A percentile compares a stretch with the other conserved stretches of the same genome.
Conservation (phyloP, 192 early-diverging fungal species). For the Phlyctochytrium bullatum region DNA sequence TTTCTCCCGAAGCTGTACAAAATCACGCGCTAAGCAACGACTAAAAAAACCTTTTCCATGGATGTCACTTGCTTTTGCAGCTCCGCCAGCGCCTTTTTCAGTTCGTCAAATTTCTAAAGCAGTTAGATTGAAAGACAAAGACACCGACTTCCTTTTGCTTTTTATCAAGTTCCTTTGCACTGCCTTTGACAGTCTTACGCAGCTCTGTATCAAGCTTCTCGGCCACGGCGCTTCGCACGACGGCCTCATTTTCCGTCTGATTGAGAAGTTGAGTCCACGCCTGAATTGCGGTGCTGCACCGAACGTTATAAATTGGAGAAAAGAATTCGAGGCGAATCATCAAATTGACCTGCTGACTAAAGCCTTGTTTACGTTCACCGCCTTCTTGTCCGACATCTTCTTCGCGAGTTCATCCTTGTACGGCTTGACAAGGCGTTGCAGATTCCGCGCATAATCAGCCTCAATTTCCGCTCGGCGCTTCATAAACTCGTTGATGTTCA, state of each 20-base stretch:
- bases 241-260: conserved; percentile 31
- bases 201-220: conserved; percentile 40
- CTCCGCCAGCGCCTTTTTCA: conserved; percentile 29
- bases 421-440: conserved; percentile 36
- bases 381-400: conserved; percentile 8
- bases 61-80: conserved; percentile 24
- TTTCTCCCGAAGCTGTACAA: conserved; percentile 22
- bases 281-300: conserved; percentile 20
- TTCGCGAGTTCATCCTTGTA: conserved; percentile 33
- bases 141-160: conserved; percentile 30
- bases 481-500: conserved; percentile 43
- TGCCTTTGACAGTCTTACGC: conserved; percentile 35
- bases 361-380: conserved; percentile 16
- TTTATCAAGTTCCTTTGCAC: conserved; percentile 36
- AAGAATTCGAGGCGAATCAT: neutral
- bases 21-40: neutral
- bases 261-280: conserved; percentile 37
- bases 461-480: conserved; percentile 41
- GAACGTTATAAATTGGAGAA: neutral
- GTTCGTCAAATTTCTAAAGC: conserved; percentile 40
- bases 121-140: neutral
- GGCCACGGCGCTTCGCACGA: conserved; percentile 18
- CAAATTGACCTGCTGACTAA: conserved; percentile 27
- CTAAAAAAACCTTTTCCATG: conserved; percentile 33
- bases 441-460: conserved; percentile 27